These are phyloP conservation scores for Wallacemonas sp. DNA, from an alignment of 208 protist species.

Conservation along the genomic window DNA sequence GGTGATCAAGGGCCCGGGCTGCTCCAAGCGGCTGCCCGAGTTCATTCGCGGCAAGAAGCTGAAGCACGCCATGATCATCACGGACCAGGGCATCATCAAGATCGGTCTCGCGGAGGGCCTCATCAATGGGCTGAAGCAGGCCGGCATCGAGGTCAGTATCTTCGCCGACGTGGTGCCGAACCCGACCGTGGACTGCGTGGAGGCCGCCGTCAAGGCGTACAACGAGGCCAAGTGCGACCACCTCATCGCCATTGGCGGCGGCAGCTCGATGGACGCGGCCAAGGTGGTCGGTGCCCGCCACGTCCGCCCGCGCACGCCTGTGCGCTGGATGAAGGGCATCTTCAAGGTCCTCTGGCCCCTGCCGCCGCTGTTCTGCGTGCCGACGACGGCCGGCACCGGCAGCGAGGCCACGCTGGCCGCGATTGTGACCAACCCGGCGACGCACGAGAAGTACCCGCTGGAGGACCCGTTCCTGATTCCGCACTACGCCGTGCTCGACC, in stretches of 20 bases:
- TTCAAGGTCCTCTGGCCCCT: constrained; percentile 45
- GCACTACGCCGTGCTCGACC: constrained; percentile 75
- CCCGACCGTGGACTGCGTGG: constrained; percentile 49
- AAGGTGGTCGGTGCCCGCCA: constrained; percentile 79
- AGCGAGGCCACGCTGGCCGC: constrained; percentile 86
- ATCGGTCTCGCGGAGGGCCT: constrained; percentile 47
- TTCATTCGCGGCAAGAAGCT: constrained; percentile 42
- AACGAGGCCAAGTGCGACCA: constrained; percentile 47
- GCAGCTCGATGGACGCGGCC: constrained; percentile 83
- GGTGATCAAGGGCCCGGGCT: constrained; percentile 35
- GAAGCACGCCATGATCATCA: constrained; percentile 46
- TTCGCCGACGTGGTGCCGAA: constrained; percentile 59
- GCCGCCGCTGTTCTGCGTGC: constrained; percentile 64
- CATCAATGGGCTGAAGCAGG: constrained; percentile 35
- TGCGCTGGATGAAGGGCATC: constrained; percentile 49
- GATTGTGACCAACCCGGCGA: constrained; percentile 54
- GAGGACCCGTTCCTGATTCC: constrained; percentile 67
- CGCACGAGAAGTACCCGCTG: constrained; percentile 66
- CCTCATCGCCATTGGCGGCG: constrained; percentile 84
- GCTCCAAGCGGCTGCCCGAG: constrained; percentile 33
- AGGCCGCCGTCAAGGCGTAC: constrained; percentile 38
- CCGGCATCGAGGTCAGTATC: constrained; percentile 34
- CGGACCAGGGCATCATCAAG: constrained; percentile 52
- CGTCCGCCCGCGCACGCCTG: constrained; percentile 43
- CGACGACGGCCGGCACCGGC: constrained; percentile 88